Evolutionary conservation across 2,329 filamentous ascomycete species (phyloP), one percentile per base, ranked within the genome.

Genomic region (Fusarium palustre): DNA sequence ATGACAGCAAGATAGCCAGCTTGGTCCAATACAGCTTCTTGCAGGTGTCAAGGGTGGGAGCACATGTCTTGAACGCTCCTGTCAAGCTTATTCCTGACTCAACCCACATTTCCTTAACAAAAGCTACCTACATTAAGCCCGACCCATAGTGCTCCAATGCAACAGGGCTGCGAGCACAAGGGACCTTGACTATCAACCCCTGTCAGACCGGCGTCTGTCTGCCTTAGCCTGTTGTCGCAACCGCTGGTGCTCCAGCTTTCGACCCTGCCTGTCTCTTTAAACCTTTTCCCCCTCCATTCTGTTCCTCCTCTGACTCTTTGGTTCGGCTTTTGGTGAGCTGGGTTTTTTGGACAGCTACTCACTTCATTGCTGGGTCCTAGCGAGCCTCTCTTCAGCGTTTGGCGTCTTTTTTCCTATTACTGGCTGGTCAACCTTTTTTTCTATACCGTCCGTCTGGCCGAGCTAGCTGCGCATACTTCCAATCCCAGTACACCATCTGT

Each of bases 241-340:
- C 65, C 71, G 68, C 73, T 66, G 62, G 53, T 74, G 64, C 64
- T 74, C 70, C 69, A 66, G 60, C 68, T 71, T 64, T 59, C 57
- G 67, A 57, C 63, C 71, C 52, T 64, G 56, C 48, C 70, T 69
- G 50, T 50, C 71, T 73, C 78, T 77, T 76, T 77, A 75, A 76
- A 75, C 73, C 74, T 71, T 70, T 71, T 72, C 71, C 74, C 74
- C 75, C 76, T 74, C 77, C 76, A 73, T 70, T 68, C 64, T 67
- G 45, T 28, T 48, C 66, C 58, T 57, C 55, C 67, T 68, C 53
- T 63, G 20, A 39, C 50, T 70, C 58, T 63, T 57, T 48, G 46
- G 43, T 69, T 64, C 54, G 62, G 64, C 53, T 57, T 70, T 41
- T 66, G 68, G 60, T 55, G 64, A 70, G 54, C 68, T 71, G 69